Base-by-base conservation (phyloP, 2,329 filamentous ascomycete species). In the Cytospora chrysosperma region DNA sequence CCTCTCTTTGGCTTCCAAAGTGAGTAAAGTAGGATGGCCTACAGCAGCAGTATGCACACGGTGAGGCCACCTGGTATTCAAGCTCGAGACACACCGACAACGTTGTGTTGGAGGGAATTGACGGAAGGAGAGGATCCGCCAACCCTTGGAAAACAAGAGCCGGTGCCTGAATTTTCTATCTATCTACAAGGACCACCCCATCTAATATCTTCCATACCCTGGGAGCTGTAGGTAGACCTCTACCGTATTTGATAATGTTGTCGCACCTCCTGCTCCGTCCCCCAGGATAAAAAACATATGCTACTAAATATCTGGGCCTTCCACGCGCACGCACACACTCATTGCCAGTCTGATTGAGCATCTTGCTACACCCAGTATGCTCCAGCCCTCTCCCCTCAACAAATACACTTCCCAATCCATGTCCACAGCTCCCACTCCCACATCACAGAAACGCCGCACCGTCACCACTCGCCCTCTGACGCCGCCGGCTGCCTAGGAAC, bases 401-500 rank as follows among this genome's bases (percentile, higher is more conserved):
- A 50, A 15, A 17, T 17, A n/a, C n/a, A n/a, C n/a, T n/a, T n/a
- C n/a, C n/a, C n/a, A 24, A 7, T 12, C n/a, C n/a, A 3, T 19
- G 15, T 24, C 9, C 15, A 56, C 40, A 6, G 13, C 12, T 12
- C 7, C n/a, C 47, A 17, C 6, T 12, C 19, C 26, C 51, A 2
- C 50, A 12, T 65, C 53, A 67, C 17, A 67, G 12, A 40, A 67
- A 65, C 24, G 65, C 59, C 13, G 54, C 32, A 19, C 53, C 40
- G 13, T 65, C 65, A 26, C 54, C 34, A 13, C 59, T 59, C 7
- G 21, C 27, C 34, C 30, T 54, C 24, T 54, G 53, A n/a, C 56
- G 50, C 34, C 53, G 62, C 12, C 65, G 62, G 17, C 26, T 60
- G 53, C 34, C 65, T 6, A 67, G 53, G n/a, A 67, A 65, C 24